phyloP scores from a whole-genome alignment of 1,139 yeast species.

The Candida mesenterica region DNA sequence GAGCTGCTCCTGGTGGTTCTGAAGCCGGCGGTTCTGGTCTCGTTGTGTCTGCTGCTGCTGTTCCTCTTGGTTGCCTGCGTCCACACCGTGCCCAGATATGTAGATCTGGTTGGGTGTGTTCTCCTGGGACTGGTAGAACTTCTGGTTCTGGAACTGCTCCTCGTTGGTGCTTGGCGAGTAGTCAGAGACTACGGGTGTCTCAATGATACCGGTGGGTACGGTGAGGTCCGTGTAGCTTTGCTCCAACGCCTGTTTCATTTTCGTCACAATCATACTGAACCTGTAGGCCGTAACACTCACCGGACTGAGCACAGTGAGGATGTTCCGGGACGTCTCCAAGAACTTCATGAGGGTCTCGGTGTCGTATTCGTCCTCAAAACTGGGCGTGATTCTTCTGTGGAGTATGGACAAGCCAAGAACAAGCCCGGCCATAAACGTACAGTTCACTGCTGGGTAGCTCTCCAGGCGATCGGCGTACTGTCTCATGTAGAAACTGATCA shows the following conservation, averaged over 20 bases:
- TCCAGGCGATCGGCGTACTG: slow-evolving; percentile 16
- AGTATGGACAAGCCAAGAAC: slow-evolving; percentile 15
- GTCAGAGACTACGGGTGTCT: slow-evolving; percentile 1
- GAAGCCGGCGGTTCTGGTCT: background rate
- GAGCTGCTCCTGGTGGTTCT: background rate
- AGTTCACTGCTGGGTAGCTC: slow-evolving; percentile 17
- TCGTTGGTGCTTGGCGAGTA: slow-evolving; percentile 1
- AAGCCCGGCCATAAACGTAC: slow-evolving; percentile 17
- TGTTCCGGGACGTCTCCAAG: slow-evolving; percentile 12
- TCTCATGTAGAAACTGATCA: slow-evolving; percentile 23
- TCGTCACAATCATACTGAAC: slow-evolving; percentile 12
- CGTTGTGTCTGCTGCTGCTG: background rate
- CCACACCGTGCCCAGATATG: background rate
- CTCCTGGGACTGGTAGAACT: background rate
- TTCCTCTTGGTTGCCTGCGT: background rate
- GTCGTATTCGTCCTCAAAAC: slow-evolving; percentile 14
- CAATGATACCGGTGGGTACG: background rate
- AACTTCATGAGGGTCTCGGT: slow-evolving; percentile 12
- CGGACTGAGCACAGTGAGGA: slow-evolving; percentile 12
- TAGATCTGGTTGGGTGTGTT: background rate
- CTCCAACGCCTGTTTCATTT: slow-evolving; percentile 14
- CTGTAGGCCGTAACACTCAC: slow-evolving; percentile 14
- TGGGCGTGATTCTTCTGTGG: slow-evolving; percentile 13
- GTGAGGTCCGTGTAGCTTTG: slow-evolving; percentile 11
- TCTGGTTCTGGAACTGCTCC: background rate